Evolutionary conservation across 2,329 filamentous ascomycete genomes (phyloP), one percentile per base, ranked within the genome.

Genomic region (Lasiodiplodia sp.): DNA sequence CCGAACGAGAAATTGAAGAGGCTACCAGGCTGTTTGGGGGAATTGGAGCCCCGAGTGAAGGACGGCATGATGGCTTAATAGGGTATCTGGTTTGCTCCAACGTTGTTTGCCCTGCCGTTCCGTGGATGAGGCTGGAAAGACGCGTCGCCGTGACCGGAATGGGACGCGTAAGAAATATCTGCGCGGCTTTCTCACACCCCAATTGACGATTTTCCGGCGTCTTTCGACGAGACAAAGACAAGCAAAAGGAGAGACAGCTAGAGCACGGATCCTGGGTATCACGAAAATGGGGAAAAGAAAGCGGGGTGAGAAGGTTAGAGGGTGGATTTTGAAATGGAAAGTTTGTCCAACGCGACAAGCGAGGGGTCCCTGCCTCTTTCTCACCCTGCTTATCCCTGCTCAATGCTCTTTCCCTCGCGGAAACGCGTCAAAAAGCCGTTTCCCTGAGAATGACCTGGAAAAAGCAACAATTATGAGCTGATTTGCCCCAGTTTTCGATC

Each of bases 261-360:
- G 18, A 51, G n/a, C 18, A 37, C 4, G 31, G 18, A 64, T 52
- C 47, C 31, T 31, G 60, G 60, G 60, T 64, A 64, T 64, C 60
- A 52, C 44, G 28, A n/a, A 31, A n/a, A 11, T 2, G 47, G 37
- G 18, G 44, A n/a, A 14, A 38, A 38, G 44, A 14, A 21, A 40
- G 12, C 8, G 31, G 28, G 18, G 60, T 31, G 25, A 31, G 12
- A 31, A 31, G 40, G 40, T 12, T 18, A 23, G 40, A 37, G 25
- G 25, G 14, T 12, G 28, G 37, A 23, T 64, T 64, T 38, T 7
- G 40, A 31, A n/a, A 52, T 47, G 28, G 28, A 38, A 52, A 64
- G 60, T 64, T 64, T 51, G 60, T 49, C 23, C 7, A 25, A 58
- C 34, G 60, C 44, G 47, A 14, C 18, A 64, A 64, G 47, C 44